Base-by-base conservation (phyloP, 495 filamentous ascomycete genomes). In the Xylaria grammica region DNA sequence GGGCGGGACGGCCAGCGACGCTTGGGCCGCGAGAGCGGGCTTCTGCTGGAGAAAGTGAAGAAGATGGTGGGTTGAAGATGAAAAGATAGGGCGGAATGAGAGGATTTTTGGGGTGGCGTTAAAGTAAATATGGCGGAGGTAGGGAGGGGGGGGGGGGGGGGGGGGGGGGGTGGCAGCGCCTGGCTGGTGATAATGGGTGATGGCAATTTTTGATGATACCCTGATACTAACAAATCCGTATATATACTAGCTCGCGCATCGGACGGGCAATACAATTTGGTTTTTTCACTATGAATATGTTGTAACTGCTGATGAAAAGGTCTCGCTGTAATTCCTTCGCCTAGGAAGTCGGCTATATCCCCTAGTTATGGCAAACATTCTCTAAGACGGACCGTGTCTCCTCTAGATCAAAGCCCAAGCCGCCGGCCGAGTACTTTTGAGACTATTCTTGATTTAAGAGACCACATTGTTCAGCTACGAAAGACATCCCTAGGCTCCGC, bases 11-110 rank as follows among this genome's bases (percentile, higher is more conserved):
- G 94, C 27, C 89, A 94, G 77, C 80, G 88, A 69, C 94, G 92
- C 75, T 69, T 99, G 36, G 95, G 95, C 1, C 82, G 90, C 60
- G 92, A 97, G 82, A 93, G 94, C 62, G 84, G 84, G n/a, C 82
- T 95, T 13, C 66, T 99, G 67, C 76, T 97, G 58, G 90, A 93
- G 76, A 91, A 87, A 73, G 89, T 96, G 15, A 88, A 91, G 81
- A 87, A 82, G 69, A 78, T 93, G 75, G 84, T 96, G 60, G 87
- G 79, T 32, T 67, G 62, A 26, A 29, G 55, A 44, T 46, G 66
- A 40, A 60, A n/a, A n/a, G n/a, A n/a, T n/a, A n/a, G n/a, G n/a
- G n/a, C n/a, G n/a, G n/a, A n/a, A n/a, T n/a, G n/a, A n/a, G n/a
- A n/a, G n/a, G n/a, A n/a, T n/a, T n/a, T n/a, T n/a, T n/a, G n/a